A percentile compares a stretch with the other conserved stretches of the same genome.
phyloP scores from a whole-genome alignment of 2,329 filamentous ascomycete species.

The Ophiostoma sp. region DNA sequence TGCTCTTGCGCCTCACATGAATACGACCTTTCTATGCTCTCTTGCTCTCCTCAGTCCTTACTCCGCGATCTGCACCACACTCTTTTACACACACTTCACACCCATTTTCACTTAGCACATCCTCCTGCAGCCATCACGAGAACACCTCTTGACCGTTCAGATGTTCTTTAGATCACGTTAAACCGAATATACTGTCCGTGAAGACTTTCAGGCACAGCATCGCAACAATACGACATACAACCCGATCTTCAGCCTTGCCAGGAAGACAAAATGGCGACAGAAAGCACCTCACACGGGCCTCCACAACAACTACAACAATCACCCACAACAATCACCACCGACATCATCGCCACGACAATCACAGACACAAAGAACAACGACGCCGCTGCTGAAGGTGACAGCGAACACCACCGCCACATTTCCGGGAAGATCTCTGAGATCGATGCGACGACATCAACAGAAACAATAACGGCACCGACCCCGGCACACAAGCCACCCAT shows the following conservation, averaged over 20 bases:
- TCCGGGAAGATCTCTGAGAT: not conserved
- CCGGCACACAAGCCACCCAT: not conserved
- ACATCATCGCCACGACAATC: not conserved
- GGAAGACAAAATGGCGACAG: slow-evolving; percentile 7
- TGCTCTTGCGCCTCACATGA: not conserved
- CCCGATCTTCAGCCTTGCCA: not conserved
- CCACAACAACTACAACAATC: not conserved
- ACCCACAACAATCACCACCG: not conserved
- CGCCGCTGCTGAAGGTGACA: not conserved
- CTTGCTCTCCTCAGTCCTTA: not conserved
- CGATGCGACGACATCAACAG: not conserved
- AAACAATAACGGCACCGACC: not conserved
- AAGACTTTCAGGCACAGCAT: not conserved
- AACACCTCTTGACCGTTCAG: not conserved
- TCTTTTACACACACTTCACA: not conserved
- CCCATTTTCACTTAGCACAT: not conserved
- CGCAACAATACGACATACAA: not conserved
- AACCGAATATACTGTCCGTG: not conserved
- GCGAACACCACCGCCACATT: not conserved
- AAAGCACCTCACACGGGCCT: not conserved
- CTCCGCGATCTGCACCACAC: not conserved
- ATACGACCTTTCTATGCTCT: not conserved
- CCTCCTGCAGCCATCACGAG: not conserved
- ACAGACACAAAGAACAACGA: not conserved
- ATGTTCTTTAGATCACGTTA: slow-evolving; percentile 3